Base-by-base conservation (phyloP, 2,329 filamentous ascomycete genomes). In the Sarocladium brachiariae region DNA sequence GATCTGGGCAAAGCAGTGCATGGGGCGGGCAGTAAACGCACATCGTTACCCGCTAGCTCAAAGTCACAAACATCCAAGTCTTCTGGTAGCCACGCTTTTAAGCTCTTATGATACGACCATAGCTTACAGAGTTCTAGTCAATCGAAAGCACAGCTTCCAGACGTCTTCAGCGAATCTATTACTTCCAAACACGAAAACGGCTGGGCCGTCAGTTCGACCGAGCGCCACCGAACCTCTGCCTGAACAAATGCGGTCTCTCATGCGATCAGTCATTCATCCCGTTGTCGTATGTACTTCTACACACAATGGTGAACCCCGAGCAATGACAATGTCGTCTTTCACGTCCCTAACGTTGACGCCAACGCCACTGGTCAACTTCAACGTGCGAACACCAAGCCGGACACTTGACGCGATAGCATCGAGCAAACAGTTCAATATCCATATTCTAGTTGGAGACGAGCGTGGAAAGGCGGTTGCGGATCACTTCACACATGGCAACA, bases 261-360 rank as follows among this genome's bases (percentile, higher is more conserved):
- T 81, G 73, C 76, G 78, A 51, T 70, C 75, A 13, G 65, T 81
- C 11, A 67, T 74, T 2, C 73, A 78, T 57, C 74, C 76, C 1
- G 76, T 78, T 33, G 76, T 80, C n/a, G 72, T 80, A 11, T 76
- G 76, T 59, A 80, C 77, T 19, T 65, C 75, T 19, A 61, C 66
- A n/a, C 62, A 67, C n/a, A 53, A 63, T 31, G 55, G 60, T 27
- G 19, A 62, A 53, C 50, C 58, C 5, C 69, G 73, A 27, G 78
- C 72, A 45, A 78, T 82, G 72, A 81, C 79, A 27, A 77, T 81
- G 68, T 81, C 79, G 6, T 81, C 77, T 2, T 74, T 83, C 54
- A 78, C 78, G 2, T 80, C 77, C 0, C 63, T 83, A 23, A 71
- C 75, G 14, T 67, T 81, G 16, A 56, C 60, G n/a, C 77, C 78